Percentiles rank a stretch among this genome's conserved stretches.
Conservation (phyloP, 441 rosid species). For the Croton laevigatus region DNA sequence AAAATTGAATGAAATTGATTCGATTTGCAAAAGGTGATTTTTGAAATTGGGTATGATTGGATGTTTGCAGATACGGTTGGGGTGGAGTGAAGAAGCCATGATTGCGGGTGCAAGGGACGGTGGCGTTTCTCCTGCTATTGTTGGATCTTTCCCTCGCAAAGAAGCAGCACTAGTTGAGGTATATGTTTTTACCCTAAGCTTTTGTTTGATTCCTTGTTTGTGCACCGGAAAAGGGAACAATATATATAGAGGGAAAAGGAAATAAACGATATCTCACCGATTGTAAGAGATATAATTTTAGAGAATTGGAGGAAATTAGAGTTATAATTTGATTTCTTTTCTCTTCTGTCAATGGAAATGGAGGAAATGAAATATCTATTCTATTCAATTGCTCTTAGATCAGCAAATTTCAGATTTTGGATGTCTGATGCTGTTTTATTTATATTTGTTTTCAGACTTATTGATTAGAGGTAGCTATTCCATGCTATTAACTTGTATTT, state of each 20-base stretch:
- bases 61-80: slow-evolving; percentile 48
- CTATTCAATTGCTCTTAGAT: background rate
- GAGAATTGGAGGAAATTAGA: no score
- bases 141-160: slow-evolving; percentile 77
- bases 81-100: slow-evolving; percentile 89
- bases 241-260: no score
- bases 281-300: no score
- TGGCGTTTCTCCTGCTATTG: slow-evolving; percentile 76
- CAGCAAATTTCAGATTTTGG: background rate
- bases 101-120: slow-evolving; percentile 85
- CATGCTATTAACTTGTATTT: background rate
- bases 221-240: no score
- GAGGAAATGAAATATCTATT: no score
- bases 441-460: background rate
- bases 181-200: background rate
- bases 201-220: no score
- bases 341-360: no score
- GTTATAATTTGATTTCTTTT: no score
- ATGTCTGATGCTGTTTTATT: background rate
- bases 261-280: no score
- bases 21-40: background rate
- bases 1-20: background rate
- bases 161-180: slow-evolving; percentile 92
- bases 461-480: background rate
- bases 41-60: background rate